These are phyloP conservation scores for Colletotrichum theobromicola DNA, from an alignment of 2,329 filamentous ascomycete species.

Conservation along the genomic window DNA sequence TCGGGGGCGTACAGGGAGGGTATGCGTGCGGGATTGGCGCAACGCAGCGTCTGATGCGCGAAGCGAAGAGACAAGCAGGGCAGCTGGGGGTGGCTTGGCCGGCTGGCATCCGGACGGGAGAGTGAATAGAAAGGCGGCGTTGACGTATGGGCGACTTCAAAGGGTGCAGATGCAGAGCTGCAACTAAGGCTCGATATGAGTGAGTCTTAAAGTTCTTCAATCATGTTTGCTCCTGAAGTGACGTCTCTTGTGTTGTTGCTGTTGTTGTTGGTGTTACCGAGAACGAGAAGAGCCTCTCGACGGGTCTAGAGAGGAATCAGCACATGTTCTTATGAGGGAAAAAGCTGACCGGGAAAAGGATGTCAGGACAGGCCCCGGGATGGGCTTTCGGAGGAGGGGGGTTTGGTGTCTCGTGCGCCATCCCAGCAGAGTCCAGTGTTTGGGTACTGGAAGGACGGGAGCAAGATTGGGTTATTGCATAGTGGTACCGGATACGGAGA, in stretches of 20 bases:
- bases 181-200: background rate
- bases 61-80: background rate
- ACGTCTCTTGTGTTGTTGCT: background rate
- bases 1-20: conserved; percentile 10
- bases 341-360: background rate
- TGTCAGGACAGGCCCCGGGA: background rate
- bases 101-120: background rate
- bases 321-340: background rate
- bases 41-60: conserved; percentile 4
- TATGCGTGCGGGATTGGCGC: background rate
- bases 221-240: background rate
- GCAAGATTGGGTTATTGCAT: conserved; percentile 2
- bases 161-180: background rate
- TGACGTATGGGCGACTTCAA: background rate
- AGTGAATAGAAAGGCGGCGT: background rate
- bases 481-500: background rate
- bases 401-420: background rate
- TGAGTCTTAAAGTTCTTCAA: background rate
- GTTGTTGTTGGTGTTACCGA: background rate
- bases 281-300: background rate
- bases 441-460: background rate
- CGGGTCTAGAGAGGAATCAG: background rate
- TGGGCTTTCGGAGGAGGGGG: background rate
- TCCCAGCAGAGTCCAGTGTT: background rate
- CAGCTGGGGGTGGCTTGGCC: background rate